Conservation (phyloP, 2,329 filamentous ascomycete genomes). For the Hyphodiscus sp. region DNA sequence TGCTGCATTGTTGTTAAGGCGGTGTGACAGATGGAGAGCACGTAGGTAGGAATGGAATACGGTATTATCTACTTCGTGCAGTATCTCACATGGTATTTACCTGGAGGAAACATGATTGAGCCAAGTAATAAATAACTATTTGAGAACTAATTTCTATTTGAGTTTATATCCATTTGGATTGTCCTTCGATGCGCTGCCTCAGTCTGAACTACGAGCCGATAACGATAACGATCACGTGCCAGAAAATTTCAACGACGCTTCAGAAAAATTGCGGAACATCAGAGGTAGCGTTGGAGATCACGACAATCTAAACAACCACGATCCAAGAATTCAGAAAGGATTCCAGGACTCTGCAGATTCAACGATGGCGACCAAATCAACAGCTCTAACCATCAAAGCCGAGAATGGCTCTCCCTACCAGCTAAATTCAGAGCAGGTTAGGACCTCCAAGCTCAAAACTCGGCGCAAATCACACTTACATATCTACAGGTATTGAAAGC, state of each 20-base stretch:
- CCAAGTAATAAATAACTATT: not conserved
- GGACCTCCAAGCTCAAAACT: not conserved
- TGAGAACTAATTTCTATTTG: too few species aligned
- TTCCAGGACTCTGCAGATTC: not conserved
- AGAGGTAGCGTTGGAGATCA: not conserved
- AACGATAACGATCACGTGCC: too few species aligned
- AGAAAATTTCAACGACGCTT: too few species aligned
- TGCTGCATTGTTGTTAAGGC: not conserved
- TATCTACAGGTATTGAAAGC: conserved; percentile 49
- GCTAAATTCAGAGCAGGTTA: conserved; percentile 28
- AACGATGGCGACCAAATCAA: conserved; percentile 26
- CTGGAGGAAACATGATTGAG: not conserved
- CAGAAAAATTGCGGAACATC: not conserved
- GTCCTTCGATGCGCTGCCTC: too few species aligned
- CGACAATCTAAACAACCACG: not conserved
- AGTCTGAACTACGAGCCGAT: too few species aligned
- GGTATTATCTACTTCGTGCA: not conserved
- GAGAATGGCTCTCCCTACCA: conserved; percentile 30
- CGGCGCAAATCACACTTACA: conserved; percentile 7
- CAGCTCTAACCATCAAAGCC: conserved; percentile 28
- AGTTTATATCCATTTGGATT: too few species aligned
- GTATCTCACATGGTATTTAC: not conserved
- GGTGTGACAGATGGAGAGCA: not conserved
- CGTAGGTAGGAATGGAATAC: not conserved
- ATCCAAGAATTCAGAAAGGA: not conserved